Base-by-base conservation (phyloP, 2,329 filamentous ascomycete species). In the Aspergillus phoenicis region DNA sequence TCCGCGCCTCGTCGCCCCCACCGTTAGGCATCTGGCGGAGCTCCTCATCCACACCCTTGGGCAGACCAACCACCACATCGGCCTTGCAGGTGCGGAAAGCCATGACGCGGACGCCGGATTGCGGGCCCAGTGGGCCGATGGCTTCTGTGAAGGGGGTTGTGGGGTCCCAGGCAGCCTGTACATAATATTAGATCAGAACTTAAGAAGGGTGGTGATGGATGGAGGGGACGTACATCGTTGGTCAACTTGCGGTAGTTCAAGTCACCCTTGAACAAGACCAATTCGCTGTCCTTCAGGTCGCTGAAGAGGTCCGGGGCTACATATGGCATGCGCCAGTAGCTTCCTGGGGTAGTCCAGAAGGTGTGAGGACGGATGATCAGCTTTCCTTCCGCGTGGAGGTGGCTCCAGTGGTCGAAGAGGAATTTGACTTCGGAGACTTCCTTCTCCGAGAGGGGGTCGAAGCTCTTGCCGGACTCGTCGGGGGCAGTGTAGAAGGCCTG, bases 251-350 rank as follows among this genome's bases (percentile, higher is more conserved):
- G 84, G 77, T 98, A 99, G 80, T 99, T 99, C 68, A 99, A 76
- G 74, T 99, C 95, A 2, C 95, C 95, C 82, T 99, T 99, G 83
- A 98, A 98, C 59, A 99, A 87, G 11, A 97, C 91, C 17, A 99
- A 82, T 75, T 97, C 91, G 66, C 90, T 91, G 63, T 87, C 80
- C 80, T 93, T 89, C 59, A 99, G 78, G 71, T 98, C 94, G 6
- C 91, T 84, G 56, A 87, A 84, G 11, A 99, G 79, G 28, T 85
- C 83, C 2, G 86, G 84, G 1, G 87, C 91, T 24, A 86, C 82
- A 13, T 81, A 77, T 0, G 93, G 93, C 61, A 99, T 77, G 33
- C 93, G 85, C 93, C 95, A 98, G 80, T 90, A 99, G 72, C 91
- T 91, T 3, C 92, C 92, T 0, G 85, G 87, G 11, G 90, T 85